Conservation (phyloP, 2,329 filamentous ascomycete genomes). For the Sporothrix humicola region DNA sequence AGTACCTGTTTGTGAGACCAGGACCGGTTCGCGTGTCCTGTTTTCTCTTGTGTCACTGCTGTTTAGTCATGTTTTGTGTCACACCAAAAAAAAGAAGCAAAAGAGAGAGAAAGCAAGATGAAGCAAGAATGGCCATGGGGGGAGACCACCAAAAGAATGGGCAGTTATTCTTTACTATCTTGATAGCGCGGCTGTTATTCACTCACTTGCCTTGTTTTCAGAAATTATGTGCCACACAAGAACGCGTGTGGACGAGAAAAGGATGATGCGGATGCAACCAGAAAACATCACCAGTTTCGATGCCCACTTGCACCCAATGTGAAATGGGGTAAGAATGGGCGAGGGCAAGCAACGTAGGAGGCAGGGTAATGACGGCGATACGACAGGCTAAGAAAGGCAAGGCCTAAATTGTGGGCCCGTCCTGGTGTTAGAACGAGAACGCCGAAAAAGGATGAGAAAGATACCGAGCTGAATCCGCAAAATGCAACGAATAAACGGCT, state of each 20-base stretch:
- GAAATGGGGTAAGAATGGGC: background rate
- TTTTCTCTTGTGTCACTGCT: too few species aligned
- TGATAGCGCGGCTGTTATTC: too few species aligned
- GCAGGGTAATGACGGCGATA: background rate
- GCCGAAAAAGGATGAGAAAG: background rate
- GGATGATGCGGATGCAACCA: background rate
- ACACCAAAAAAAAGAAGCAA: background rate
- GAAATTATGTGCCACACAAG: background rate
- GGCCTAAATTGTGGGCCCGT: background rate
- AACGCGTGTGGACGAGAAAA: background rate
- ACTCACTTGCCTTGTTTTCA: too few species aligned
- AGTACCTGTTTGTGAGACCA: background rate
- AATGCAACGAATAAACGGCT: background rate
- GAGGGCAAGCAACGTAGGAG: background rate
- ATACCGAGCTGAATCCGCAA: background rate
- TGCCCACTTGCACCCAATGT: background rate
- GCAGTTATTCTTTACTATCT: too few species aligned
- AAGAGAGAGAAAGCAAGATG: background rate
- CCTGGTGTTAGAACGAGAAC: background rate
- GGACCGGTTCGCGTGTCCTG: too few species aligned
- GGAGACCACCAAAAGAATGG: background rate
- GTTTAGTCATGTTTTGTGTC: background rate
- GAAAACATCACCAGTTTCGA: constrained; percentile 9
- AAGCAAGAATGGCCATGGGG: background rate
- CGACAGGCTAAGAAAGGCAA: constrained; percentile 6